These are phyloP conservation scores for Grosmannia serpens DNA, from an alignment of 2,329 filamentous ascomycete genomes.

Conservation along the genomic window DNA sequence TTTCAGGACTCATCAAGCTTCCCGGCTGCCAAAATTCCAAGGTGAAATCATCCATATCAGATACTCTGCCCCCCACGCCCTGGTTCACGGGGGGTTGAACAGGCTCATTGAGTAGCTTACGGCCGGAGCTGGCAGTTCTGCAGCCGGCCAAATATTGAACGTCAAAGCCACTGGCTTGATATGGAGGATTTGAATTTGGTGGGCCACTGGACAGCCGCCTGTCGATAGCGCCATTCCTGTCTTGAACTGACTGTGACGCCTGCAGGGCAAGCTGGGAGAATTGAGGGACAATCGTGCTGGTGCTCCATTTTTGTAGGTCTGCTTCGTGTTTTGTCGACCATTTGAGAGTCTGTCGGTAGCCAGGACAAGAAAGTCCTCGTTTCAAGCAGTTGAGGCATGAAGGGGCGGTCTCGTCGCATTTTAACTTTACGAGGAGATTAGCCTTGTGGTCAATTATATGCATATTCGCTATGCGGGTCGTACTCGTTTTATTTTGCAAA, in stretches of 20 bases:
- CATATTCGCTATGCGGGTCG: not conserved
- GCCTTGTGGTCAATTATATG: not conserved
- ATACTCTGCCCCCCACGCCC: not conserved
- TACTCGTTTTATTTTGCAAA: slow-evolving; percentile 10
- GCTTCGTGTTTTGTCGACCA: slow-evolving; percentile 31
- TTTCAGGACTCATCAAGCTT: not conserved
- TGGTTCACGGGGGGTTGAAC: not conserved
- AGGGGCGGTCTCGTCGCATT: slow-evolving; percentile 21
- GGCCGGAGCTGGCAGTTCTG: not conserved
- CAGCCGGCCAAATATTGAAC: not conserved
- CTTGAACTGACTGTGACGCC: slow-evolving; percentile 4
- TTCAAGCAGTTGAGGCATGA: slow-evolving; percentile 19
- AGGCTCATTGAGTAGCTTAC: not conserved
- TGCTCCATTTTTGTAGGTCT: not conserved
- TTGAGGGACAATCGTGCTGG: not conserved
- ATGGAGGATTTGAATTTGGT: not conserved
- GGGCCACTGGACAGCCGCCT: not conserved
- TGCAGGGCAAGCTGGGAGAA: slow-evolving; percentile 7
- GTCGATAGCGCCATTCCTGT: not conserved
- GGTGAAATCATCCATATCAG: not conserved
- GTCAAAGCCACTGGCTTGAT: not conserved
- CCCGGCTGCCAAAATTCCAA: slow-evolving; percentile 7
- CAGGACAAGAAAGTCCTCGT: slow-evolving; percentile 18
- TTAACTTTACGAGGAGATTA: slow-evolving; percentile 11
- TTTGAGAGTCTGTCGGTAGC: slow-evolving; percentile 22